Percentiles rank a stretch among this genome's conserved stretches.
Evolutionary conservation across 148 eudicot species (phyloP).

Genomic region (Agrostemma githago): DNA sequence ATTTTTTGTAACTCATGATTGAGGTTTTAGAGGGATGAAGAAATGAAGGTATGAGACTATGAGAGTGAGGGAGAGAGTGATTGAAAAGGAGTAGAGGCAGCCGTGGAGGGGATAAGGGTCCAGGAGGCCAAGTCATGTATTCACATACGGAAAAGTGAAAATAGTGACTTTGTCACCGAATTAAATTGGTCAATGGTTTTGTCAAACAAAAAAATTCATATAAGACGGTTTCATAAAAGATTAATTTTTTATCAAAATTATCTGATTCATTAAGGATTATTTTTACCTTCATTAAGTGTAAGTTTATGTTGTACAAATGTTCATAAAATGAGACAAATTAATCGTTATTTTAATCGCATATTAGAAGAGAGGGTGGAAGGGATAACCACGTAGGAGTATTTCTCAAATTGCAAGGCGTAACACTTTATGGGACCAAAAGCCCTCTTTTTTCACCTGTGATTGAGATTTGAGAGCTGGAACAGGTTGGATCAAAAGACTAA

Average conservation of each 20-base stretch:
- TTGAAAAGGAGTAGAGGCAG: background rate
- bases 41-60: background rate
- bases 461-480: background rate
- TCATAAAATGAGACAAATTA: too few relatives aligned
- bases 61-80: conserved; percentile 6
- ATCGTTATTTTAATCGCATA: too few relatives aligned
- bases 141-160: background rate
- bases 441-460: background rate
- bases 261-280: too few relatives aligned
- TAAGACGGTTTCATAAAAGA: too few relatives aligned
- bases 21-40: background rate
- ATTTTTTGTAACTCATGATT: conserved; percentile 24
- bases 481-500: background rate
- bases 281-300: too few relatives aligned
- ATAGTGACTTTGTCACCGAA: background rate
- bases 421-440: background rate
- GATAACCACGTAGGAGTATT: too few relatives aligned
- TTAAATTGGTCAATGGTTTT: too few relatives aligned
- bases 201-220: background rate
- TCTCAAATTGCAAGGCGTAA: too few relatives aligned
- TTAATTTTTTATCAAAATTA: too few relatives aligned
- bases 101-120: background rate
- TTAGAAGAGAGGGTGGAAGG: too few relatives aligned
- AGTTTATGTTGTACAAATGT: too few relatives aligned
- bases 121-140: background rate